These are phyloP conservation scores for Cyclospora cayetanensis DNA, from an alignment of 169 alveolate genomes.

Conservation along the genomic window DNA sequence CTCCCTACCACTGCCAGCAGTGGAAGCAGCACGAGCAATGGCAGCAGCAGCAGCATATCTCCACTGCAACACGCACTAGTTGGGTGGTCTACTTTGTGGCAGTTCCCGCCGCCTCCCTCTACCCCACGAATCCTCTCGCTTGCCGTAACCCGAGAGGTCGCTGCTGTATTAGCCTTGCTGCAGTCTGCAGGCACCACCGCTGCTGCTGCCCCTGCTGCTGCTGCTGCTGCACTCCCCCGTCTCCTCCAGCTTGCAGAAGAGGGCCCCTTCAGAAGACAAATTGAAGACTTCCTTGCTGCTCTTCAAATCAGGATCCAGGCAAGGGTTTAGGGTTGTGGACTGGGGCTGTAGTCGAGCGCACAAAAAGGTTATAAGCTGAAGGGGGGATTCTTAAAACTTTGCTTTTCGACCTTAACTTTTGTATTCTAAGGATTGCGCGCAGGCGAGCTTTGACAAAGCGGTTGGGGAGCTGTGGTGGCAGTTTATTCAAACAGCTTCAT, in stretches of 20 bases:
- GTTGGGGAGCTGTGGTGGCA: background rate
- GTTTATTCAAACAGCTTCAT: background rate
- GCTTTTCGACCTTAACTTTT: too few species aligned
- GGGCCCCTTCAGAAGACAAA: background rate
- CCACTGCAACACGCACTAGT: slow-evolving; percentile 4
- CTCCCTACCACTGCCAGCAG: background rate
- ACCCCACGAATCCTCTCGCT: background rate
- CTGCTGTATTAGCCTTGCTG: background rate
- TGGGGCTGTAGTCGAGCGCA: background rate
- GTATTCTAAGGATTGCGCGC: too few species aligned
- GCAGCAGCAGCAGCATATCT: slow-evolving; percentile 20
- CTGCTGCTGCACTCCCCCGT: slow-evolving; percentile 8
- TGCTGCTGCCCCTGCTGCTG: slow-evolving; percentile 17
- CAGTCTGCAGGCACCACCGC: background rate
- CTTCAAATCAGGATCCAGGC: background rate
- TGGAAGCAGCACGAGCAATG: background rate
- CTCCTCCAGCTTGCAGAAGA: slow-evolving; percentile 1
- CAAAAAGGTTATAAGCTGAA: too few species aligned
- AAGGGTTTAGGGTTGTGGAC: slow-evolving; percentile 11
- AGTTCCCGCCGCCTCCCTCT: slow-evolving; percentile 8
- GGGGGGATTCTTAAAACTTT: too few species aligned
- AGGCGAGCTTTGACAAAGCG: background rate
- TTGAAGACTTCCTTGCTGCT: slow-evolving; percentile 5
- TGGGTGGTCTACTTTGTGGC: slow-evolving; percentile 14
- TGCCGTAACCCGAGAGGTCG: background rate